phyloP scores from a whole-genome alignment of 306 rosid genomes.

The Inga leiocalycina region DNA sequence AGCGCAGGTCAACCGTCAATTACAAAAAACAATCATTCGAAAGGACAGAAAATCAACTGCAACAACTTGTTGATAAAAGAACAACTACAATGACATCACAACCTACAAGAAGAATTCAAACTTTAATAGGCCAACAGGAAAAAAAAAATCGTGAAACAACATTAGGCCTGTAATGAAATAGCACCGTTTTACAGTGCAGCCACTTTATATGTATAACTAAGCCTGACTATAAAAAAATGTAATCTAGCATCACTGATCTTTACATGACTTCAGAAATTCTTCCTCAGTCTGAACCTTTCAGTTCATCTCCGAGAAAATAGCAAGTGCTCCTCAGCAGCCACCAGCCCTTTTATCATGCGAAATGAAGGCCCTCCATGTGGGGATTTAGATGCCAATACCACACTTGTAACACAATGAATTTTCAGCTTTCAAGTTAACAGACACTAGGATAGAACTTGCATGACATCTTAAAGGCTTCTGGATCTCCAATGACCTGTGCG shows the following conservation, averaged over 20 bases:
- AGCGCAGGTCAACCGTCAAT: background rate
- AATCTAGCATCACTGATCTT: conserved; percentile 21
- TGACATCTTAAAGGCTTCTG: conserved; percentile 64
- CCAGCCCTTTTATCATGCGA: background rate
- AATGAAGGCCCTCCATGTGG: conserved; percentile 23
- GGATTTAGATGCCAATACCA: background rate
- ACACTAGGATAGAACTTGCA: conserved; percentile 66
- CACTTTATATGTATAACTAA: background rate
- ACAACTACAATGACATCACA: background rate
- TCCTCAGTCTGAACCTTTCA: background rate
- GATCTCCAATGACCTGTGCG: conserved; percentile 56
- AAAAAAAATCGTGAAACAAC: background rate
- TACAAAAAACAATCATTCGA: background rate
- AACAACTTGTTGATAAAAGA: conserved; percentile 12
- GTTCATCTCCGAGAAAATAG: conserved; percentile 19
- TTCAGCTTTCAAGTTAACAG: conserved; percentile 37
- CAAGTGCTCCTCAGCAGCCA: background rate
- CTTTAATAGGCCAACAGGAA: background rate
- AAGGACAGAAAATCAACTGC: background rate
- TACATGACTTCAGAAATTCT: background rate
- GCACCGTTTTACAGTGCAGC: background rate
- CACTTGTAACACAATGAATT: conserved; percentile 10
- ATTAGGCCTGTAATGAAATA: background rate
- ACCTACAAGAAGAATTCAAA: background rate
- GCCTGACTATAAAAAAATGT: conserved; percentile 25